Conservation (phyloP, 371 early-diverging fungal genomes). For the Rhizopus sp. region DNA sequence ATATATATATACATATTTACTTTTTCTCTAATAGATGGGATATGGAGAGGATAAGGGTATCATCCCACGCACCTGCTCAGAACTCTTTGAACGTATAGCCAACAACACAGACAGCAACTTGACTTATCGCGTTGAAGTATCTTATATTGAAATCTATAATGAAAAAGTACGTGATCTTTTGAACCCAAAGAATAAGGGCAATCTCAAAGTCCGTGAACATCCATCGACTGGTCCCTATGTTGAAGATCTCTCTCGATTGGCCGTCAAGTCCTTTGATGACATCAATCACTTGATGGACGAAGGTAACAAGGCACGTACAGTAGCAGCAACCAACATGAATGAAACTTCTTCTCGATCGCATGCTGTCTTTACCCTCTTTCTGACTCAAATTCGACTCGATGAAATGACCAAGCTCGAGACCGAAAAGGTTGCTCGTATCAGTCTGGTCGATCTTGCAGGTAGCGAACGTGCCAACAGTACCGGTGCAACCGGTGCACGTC, state of each 20-base stretch:
- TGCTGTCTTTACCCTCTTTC: constrained; percentile 88
- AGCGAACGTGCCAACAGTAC: constrained; percentile 97
- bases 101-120: constrained; percentile 46
- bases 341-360: constrained; percentile 93
- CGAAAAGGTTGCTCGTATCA: constrained; percentile 78
- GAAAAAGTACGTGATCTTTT: constrained; percentile 95
- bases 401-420: constrained; percentile 62
- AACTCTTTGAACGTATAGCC: constrained; percentile 73
- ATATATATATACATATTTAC: neutral
- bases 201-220: constrained; percentile 88
- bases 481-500: constrained; percentile 90
- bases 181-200: constrained; percentile 77
- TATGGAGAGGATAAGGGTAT: constrained; percentile 81
- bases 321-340: constrained; percentile 97
- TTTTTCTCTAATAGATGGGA: constrained; percentile 48
- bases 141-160: constrained; percentile 84
- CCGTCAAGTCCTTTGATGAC: constrained; percentile 75
- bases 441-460: constrained; percentile 90
- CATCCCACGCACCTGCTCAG: constrained; percentile 77
- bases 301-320: constrained; percentile 90
- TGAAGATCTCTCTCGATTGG: constrained; percentile 88
- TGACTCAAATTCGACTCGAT: constrained; percentile 71
- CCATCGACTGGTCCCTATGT: constrained; percentile 89
- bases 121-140: constrained; percentile 77
- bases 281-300: constrained; percentile 82